Percentiles rank a stretch among this genome's conserved stretches.
These are phyloP conservation scores for Ganoderma boninense DNA, from an alignment of 1,284 basidiomycete genomes.

Conservation along the genomic window DNA sequence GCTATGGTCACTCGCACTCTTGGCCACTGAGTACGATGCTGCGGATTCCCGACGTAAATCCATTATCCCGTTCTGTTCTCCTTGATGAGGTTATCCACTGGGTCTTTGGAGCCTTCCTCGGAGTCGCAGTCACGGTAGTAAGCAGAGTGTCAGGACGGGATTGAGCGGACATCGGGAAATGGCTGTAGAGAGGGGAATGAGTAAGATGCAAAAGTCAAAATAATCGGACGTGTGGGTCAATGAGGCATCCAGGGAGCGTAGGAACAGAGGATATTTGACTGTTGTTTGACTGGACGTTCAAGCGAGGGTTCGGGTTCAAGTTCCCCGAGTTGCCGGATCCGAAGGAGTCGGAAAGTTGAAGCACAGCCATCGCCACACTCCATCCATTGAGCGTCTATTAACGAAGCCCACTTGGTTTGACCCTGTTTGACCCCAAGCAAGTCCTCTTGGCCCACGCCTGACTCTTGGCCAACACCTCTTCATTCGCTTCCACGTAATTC, in stretches of 20 bases:
- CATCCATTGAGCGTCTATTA: background rate
- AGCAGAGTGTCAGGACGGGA: background rate
- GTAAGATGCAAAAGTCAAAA: background rate
- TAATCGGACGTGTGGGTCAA: background rate
- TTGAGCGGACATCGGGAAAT: background rate
- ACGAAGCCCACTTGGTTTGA: too few species aligned
- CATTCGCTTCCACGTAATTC: background rate
- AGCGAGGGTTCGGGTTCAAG: background rate
- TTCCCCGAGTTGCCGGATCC: background rate
- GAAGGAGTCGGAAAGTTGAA: background rate
- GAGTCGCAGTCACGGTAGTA: too few species aligned
- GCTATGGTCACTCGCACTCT: background rate
- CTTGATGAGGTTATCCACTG: too few species aligned
- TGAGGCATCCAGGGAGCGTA: background rate
- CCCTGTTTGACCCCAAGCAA: too few species aligned
- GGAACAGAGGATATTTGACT: background rate
- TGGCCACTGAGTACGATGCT: too few species aligned
- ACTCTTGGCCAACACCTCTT: background rate
- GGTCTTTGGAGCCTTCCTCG: too few species aligned
- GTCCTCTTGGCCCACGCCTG: background rate
- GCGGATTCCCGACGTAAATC: too few species aligned
- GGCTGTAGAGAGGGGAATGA: background rate
- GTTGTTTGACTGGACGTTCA: too few species aligned
- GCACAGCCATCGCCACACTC: constrained; percentile 1
- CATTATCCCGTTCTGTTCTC: too few species aligned